Conservation (phyloP, 805 yeast genomes). For the Metschnikowia bowlesiae region DNA sequence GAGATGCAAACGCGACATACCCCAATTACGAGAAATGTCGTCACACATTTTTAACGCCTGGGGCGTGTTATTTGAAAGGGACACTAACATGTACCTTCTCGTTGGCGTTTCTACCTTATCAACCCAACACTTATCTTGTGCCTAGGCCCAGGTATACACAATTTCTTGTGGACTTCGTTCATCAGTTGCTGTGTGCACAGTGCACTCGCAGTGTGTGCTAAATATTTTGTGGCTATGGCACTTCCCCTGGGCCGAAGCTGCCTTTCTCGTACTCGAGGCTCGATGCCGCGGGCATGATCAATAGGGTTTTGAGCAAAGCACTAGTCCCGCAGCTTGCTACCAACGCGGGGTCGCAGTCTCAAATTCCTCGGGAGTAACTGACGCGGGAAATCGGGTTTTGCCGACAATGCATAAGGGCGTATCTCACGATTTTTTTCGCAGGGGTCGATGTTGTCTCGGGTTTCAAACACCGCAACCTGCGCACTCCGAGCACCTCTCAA, state of each 20-base stretch:
- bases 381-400: not conserved
- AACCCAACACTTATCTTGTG: too few relatives aligned
- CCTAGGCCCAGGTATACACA: too few relatives aligned
- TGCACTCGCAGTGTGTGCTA: not conserved
- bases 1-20: not conserved
- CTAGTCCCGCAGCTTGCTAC: not conserved
- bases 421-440: not conserved
- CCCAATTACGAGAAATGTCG: not conserved
- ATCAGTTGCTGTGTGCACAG: not conserved
- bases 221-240: not conserved
- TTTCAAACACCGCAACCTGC: not conserved
- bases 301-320: not conserved
- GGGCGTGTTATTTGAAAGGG: too few relatives aligned
- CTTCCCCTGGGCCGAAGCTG: not conserved
- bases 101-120: not conserved
- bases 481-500: not conserved
- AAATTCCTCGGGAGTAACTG: not conserved
- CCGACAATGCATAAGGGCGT: not conserved
- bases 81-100: too few relatives aligned
- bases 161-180: too few relatives aligned
- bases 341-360: not conserved
- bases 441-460: not conserved
- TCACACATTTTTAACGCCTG: not conserved
- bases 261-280: not conserved
- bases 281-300: not conserved